phyloP scores from a whole-genome alignment of 495 filamentous ascomycete species.

The Xylaria cubensis region DNA sequence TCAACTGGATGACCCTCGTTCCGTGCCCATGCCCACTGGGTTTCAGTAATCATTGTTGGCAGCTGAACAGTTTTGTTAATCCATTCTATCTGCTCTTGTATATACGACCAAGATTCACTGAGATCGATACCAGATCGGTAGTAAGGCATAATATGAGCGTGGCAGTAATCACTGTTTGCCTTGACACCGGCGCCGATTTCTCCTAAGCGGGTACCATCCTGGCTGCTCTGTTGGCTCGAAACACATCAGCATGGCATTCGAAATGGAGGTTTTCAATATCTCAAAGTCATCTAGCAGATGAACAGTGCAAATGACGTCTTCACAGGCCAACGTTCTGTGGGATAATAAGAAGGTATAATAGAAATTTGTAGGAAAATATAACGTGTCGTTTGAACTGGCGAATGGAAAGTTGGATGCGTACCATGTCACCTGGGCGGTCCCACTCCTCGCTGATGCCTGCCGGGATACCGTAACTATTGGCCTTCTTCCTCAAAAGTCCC shows the following conservation, averaged over 20 bases:
- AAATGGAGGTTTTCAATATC: background rate
- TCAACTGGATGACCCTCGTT: constrained; percentile 24
- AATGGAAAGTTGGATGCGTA: constrained; percentile 10
- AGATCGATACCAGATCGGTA: constrained; percentile 29
- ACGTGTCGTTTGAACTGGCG: background rate
- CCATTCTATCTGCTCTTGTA: constrained; percentile 31
- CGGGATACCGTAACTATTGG: constrained; percentile 32
- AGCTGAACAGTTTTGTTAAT: constrained; percentile 26
- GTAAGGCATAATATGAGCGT: constrained; percentile 38
- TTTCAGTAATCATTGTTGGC: constrained; percentile 34
- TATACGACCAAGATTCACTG: constrained; percentile 34
- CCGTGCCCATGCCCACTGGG: constrained; percentile 35
- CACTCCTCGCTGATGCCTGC: constrained; percentile 39
- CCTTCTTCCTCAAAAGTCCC: constrained; percentile 25
- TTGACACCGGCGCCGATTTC: constrained; percentile 28
- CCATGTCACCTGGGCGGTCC: constrained; percentile 37
- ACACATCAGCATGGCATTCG: background rate
- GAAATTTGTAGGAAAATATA: background rate
- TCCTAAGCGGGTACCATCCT: constrained; percentile 19
- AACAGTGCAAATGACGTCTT: background rate
- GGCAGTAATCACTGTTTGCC: constrained; percentile 28
- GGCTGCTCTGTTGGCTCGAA: background rate
- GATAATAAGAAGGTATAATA: background rate
- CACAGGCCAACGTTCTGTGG: background rate
- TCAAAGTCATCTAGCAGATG: background rate